Evolutionary conservation across 768 basidiomycete species (phyloP).

Genomic region (Xerocomellus chrysenteron): DNA sequence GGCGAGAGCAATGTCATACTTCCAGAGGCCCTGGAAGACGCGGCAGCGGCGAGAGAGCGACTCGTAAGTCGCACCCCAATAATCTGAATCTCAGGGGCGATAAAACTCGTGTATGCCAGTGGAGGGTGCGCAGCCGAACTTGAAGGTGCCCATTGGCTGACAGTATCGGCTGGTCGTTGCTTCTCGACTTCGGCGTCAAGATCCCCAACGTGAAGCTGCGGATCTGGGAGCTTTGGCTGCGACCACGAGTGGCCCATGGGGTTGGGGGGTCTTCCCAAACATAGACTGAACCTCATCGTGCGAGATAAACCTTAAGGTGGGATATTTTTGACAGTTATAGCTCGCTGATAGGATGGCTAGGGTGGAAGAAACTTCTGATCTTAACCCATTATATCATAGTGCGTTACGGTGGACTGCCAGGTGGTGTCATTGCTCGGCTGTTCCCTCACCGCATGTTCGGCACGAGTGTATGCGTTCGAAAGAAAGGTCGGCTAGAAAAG

Average conservation of each 20-base stretch:
- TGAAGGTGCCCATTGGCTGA: background rate
- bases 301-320: background rate
- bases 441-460: background rate
- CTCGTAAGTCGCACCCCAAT: background rate
- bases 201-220: constrained; percentile 4
- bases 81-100: constrained; percentile 5
- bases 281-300: constrained; percentile 3
- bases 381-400: background rate
- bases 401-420: background rate
- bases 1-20: constrained; percentile 23
- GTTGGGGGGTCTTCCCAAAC: constrained; percentile 4
- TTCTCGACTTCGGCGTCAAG: constrained; percentile 1
- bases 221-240: background rate
- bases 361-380: background rate
- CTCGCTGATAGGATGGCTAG: background rate
- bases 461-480: background rate
- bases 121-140: constrained; percentile 20
- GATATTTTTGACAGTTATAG: background rate
- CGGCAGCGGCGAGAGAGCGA: constrained; percentile 2
- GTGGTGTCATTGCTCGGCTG: background rate
- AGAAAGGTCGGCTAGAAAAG: too few relatives aligned
- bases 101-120: constrained; percentile 19
- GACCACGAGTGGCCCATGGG: background rate
- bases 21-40: constrained; percentile 4
- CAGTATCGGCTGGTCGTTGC: background rate